phyloP scores from a whole-genome alignment of 306 rosid genomes.

The Glycine tomentella region DNA sequence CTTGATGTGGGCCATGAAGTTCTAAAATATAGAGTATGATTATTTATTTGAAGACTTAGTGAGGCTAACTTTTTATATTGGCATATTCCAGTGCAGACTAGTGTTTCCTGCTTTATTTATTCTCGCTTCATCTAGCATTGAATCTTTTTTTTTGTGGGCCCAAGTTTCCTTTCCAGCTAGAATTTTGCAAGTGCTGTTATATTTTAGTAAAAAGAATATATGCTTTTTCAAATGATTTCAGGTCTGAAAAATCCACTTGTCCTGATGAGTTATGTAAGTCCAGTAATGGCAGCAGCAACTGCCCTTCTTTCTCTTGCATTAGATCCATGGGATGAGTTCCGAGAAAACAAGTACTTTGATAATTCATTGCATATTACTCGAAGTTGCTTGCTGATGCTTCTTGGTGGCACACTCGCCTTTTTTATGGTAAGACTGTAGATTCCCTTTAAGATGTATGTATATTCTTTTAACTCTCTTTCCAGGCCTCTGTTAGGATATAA shows the following conservation, averaged over 20 bases:
- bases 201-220: constrained; percentile 27
- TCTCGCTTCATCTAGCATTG: neutral
- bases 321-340: constrained; percentile 92
- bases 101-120: constrained; percentile 23
- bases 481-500: too few species aligned
- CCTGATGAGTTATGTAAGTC: constrained; percentile 93
- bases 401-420: constrained; percentile 93
- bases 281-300: constrained; percentile 87
- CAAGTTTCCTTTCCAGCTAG: constrained; percentile 8
- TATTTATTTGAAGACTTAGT: neutral
- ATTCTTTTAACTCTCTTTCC: neutral
- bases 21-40: constrained; percentile 6
- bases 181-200: constrained; percentile 21
- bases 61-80: constrained; percentile 31
- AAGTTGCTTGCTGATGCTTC: constrained; percentile 87
- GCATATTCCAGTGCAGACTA: neutral
- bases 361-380: constrained; percentile 74
- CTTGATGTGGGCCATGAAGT: constrained; percentile 8
- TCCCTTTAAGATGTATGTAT: constrained; percentile 14
- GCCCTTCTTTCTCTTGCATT: constrained; percentile 76
- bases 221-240: constrained; percentile 51
- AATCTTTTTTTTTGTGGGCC: neutral
- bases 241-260: constrained; percentile 94
- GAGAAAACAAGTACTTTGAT: constrained; percentile 71
- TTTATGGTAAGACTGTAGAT: constrained; percentile 71